Evolutionary conservation across 2,329 filamentous ascomycete species (phyloP).

Genomic region (Claviceps digitariae): DNA sequence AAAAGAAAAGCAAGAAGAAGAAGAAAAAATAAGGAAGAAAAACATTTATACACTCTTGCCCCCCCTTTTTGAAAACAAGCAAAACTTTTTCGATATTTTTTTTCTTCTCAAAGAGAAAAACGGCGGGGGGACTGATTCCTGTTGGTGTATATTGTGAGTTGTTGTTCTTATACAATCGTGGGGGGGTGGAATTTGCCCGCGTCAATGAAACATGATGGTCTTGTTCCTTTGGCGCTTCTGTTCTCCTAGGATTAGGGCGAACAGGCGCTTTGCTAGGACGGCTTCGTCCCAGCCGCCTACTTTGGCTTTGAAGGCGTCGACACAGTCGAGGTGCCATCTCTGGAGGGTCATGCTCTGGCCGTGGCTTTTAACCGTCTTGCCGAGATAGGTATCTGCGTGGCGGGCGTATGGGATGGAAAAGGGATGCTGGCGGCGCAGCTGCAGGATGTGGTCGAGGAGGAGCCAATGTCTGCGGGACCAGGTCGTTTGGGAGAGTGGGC

Average conservation of each 20-base stretch:
- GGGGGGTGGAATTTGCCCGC: too few relatives aligned
- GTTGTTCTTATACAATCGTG: too few relatives aligned
- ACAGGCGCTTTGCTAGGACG: constrained; percentile 37
- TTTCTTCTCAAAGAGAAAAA: too few relatives aligned
- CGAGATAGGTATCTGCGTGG: constrained; percentile 25
- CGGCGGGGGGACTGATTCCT: too few relatives aligned
- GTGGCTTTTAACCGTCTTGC: constrained; percentile 33
- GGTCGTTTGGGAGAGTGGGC: constrained; percentile 24
- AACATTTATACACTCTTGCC: too few relatives aligned
- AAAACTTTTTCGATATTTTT: too few relatives aligned
- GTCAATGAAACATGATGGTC: background rate
- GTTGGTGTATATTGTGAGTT: too few relatives aligned
- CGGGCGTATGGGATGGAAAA: constrained; percentile 17
- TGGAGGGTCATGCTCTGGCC: constrained; percentile 34
- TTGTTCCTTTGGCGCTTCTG: constrained; percentile 16
- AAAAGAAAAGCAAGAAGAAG: too few relatives aligned
- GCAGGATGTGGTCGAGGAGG: constrained; percentile 36
- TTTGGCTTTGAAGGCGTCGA: constrained; percentile 37
- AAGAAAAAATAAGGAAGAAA: too few relatives aligned
- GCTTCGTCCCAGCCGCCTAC: constrained; percentile 37
- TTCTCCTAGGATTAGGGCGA: constrained; percentile 38
- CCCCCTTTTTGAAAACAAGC: too few relatives aligned
- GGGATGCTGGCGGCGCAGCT: constrained; percentile 30
- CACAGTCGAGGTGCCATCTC: constrained; percentile 43
- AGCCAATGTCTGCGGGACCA: constrained; percentile 43